Conservation (phyloP, 768 basidiomycete species). For the Russula abietina region DNA sequence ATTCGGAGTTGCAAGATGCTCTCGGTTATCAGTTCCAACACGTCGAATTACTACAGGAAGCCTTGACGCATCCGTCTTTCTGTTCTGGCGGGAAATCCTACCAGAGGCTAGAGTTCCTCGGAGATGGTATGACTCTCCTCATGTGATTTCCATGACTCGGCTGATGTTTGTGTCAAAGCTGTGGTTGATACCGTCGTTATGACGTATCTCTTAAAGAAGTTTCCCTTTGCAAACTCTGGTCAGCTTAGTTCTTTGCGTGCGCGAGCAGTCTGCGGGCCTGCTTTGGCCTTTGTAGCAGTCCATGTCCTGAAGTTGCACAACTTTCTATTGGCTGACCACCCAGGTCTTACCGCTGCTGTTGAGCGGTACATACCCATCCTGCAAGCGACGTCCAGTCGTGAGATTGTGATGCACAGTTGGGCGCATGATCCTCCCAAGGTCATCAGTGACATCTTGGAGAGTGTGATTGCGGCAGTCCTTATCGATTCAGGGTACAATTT, state of each 20-base stretch:
- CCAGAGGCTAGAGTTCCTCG: constrained; percentile 83
- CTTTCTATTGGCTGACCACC: constrained; percentile 59
- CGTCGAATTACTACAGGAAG: constrained; percentile 62
- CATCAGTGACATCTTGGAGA: constrained; percentile 79
- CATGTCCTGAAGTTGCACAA: constrained; percentile 62
- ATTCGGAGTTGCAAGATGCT: constrained; percentile 49
- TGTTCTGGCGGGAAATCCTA: constrained; percentile 56
- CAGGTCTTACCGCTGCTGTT: constrained; percentile 62
- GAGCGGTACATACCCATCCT: constrained; percentile 55
- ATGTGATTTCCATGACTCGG: neutral
- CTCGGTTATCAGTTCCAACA: constrained; percentile 68
- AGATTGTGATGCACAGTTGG: constrained; percentile 69
- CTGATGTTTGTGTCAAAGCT: constrained; percentile 37
- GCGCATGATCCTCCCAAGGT: constrained; percentile 82
- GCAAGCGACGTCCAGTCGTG: constrained; percentile 46
- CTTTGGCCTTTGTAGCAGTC: constrained; percentile 65
- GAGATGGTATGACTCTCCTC: constrained; percentile 59
- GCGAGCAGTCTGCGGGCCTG: constrained; percentile 66
- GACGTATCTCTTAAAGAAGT: constrained; percentile 63
- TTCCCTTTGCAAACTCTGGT: constrained; percentile 65
- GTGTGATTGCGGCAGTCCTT: constrained; percentile 75
- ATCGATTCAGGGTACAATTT: constrained; percentile 74
- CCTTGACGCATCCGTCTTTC: constrained; percentile 83
- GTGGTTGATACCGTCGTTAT: constrained; percentile 67
- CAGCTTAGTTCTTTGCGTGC: constrained; percentile 67